phyloP scores from a whole-genome alignment of 495 filamentous ascomycete genomes.

The Daldinia caldariorum region DNA sequence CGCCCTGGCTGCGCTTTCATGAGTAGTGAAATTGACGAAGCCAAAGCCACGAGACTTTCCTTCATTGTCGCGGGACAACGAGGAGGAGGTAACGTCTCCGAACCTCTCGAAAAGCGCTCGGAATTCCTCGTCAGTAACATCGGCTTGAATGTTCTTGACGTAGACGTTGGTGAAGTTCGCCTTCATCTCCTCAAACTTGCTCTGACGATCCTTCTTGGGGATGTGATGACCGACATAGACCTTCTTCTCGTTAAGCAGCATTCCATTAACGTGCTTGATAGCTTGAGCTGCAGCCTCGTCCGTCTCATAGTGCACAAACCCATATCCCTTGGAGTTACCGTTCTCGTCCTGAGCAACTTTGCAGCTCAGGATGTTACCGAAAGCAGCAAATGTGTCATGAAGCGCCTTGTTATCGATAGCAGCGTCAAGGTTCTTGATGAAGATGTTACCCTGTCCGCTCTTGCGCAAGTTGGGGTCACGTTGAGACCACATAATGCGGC shows the following conservation, averaged over 20 bases:
- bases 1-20: constrained; percentile 85
- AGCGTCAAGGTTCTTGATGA: constrained; percentile 99
- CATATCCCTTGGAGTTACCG: constrained; percentile 96
- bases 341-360: constrained; percentile 99
- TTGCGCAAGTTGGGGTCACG: constrained; percentile 98
- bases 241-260: constrained; percentile 99
- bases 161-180: constrained; percentile 99
- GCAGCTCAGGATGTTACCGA: constrained; percentile 99
- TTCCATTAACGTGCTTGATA: constrained; percentile 99
- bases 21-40: constrained; percentile 96
- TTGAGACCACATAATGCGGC: constrained; percentile 99
- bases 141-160: constrained; percentile 95
- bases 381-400: constrained; percentile 98
- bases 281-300: constrained; percentile 95
- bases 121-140: constrained; percentile 93
- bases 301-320: constrained; percentile 99
- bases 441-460: constrained; percentile 99
- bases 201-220: constrained; percentile 99
- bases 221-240: constrained; percentile 99
- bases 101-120: constrained; percentile 88
- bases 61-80: constrained; percentile 86
- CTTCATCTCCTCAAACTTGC: constrained; percentile 99
- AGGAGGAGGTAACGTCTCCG: constrained; percentile 95
- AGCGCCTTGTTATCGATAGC: constrained; percentile 99
- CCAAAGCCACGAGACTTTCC: constrained; percentile 97